Evolutionary conservation across 352 stramenopile genomes (phyloP).

Genomic region (Phytophthora lateralis): DNA sequence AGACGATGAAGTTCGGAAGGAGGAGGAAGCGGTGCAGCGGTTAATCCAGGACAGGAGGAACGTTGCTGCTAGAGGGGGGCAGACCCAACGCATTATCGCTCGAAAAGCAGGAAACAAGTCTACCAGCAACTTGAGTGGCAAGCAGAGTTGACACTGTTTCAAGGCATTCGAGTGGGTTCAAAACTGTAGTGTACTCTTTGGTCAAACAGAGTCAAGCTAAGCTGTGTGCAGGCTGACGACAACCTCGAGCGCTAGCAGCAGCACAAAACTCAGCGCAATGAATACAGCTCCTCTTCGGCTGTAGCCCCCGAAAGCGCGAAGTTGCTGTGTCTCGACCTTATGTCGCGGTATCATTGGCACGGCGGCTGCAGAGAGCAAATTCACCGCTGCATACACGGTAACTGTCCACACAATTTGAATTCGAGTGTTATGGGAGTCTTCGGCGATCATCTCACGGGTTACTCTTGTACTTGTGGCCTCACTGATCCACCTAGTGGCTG

Average conservation of each 20-base stretch:
- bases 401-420: constrained; percentile 28
- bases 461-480: constrained; percentile 27
- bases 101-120: constrained; percentile 21
- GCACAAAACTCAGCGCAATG: constrained; percentile 33
- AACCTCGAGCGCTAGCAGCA: constrained; percentile 42
- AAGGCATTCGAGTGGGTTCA: not conserved
- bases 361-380: constrained; percentile 28
- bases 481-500: constrained; percentile 34
- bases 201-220: constrained; percentile 3
- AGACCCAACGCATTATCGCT: constrained; percentile 42
- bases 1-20: constrained; percentile 45
- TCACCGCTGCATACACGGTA: constrained; percentile 31
- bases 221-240: constrained; percentile 30
- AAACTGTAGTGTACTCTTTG: constrained; percentile 7
- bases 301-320: constrained; percentile 38
- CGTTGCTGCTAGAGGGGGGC: constrained; percentile 42
- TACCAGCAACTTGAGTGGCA: constrained; percentile 1
- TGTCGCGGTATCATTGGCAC: constrained; percentile 39
- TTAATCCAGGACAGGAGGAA: constrained; percentile 37
- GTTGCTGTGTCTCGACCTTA: constrained; percentile 54
- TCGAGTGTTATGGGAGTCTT: constrained; percentile 34
- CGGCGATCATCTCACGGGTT: constrained; percentile 25
- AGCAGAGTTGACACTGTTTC: not conserved
- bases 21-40: constrained; percentile 38
- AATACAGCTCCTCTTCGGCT: constrained; percentile 35